Evolutionary conservation across 805 yeast genomes (phyloP).

Genomic region (Jamesozyma gamospora): DNA sequence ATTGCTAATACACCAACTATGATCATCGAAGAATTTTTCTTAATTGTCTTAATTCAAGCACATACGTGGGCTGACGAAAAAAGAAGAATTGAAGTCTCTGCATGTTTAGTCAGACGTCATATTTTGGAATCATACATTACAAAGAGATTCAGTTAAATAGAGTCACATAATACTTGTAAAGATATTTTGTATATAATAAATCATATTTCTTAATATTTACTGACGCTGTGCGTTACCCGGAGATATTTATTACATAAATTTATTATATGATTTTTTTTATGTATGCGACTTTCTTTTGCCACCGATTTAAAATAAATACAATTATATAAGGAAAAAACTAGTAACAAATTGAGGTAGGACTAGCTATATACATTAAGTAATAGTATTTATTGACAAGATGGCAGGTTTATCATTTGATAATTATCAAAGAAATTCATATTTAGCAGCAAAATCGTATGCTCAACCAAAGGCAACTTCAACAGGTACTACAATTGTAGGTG

Average conservation of each 20-base stretch:
- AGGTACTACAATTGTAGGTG: slow-evolving; percentile 98
- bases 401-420: slow-evolving; percentile 90
- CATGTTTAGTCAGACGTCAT: slow-evolving; percentile 15
- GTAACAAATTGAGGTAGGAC: no score
- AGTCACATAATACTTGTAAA: no score
- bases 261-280: no score
- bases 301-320: background rate
- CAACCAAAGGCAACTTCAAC: slow-evolving; percentile 90
- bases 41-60: slow-evolving; percentile 32
- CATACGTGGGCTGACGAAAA: slow-evolving; percentile 29
- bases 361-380: no score
- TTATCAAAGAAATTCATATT: slow-evolving; percentile 74
- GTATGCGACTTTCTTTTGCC: background rate
- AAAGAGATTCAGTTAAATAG: background rate
- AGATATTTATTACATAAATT: no score
- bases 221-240: no score
- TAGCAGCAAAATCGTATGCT: slow-evolving; percentile 62
- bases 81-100: slow-evolving; percentile 20
- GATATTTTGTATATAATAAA: no score
- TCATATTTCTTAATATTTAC: no score
- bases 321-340: no score
- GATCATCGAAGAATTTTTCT: slow-evolving; percentile 36
- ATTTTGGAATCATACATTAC: slow-evolving; percentile 3
- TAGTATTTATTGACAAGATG: no score
- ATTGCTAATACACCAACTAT: slow-evolving; percentile 35